Base-by-base conservation (phyloP, 2,329 filamentous ascomycete genomes). In the Trichoderma sp. region DNA sequence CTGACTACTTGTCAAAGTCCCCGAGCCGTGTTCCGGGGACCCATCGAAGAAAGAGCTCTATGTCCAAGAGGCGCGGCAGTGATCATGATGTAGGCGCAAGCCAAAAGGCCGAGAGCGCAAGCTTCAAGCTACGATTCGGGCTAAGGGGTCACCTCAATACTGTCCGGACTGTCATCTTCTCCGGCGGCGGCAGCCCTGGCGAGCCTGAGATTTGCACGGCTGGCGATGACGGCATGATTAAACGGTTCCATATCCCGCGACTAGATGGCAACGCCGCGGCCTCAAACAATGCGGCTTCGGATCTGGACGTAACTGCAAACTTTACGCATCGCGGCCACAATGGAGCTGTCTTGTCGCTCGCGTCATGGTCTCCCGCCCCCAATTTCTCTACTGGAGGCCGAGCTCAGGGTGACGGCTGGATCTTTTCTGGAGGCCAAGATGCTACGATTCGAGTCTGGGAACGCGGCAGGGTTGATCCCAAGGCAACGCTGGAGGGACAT, bases 181-280 rank as follows among this genome's bases (percentile, higher is more conserved):
- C 94, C 1, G 95, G 95, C 27, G 95, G 95, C 50, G 95, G 95
- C 70, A 97, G 93, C 75, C 94, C 94, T 4, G 93, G 92, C 4
- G 95, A 99, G 76, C 95, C 95, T 2, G 95, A 99, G 78, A 94
- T 99, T 64, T 98, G 94, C 80, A 99, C 94, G 3, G 93, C 92
- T 59, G 93, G 94, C 67, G 95, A 99, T 74, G 95, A 99, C 77
- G 94, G 94, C 67, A 91, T 94, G 73, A 92, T 99, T 77, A 99
- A 99, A 79, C 89, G 95, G 63, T 99, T 97, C 90, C 94, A 97
- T 74, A 93, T 99, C 69, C 95, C 95, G 10, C 90, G 92, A 50
- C 91, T 94, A 71, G 91, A 90, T 67, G 74, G 81, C 76, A 76
- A 87, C 79, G 72, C 79, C 7, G 78, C 75, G 25, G 72, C 74